phyloP scores from a whole-genome alignment of 2,329 filamentous ascomycete genomes.

The Venturia carpophila region DNA sequence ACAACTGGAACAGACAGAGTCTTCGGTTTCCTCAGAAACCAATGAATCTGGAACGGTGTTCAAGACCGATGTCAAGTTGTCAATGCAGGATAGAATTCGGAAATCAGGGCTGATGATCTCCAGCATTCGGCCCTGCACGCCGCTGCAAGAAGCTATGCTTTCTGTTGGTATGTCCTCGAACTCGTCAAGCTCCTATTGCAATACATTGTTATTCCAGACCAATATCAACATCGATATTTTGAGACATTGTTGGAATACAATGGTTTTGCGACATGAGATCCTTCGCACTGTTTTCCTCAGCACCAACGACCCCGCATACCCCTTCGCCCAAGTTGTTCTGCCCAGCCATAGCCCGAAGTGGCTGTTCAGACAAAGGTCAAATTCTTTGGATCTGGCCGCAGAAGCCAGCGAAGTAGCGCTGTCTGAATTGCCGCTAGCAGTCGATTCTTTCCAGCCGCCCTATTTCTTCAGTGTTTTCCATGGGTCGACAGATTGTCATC shows the following conservation, averaged over 20 bases:
- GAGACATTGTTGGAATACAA: constrained; percentile 51
- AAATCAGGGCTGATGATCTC: not conserved
- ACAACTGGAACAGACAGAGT: not conserved
- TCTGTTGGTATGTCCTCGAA: not conserved
- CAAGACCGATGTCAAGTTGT: not conserved
- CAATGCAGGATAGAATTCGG: not conserved
- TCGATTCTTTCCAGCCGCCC: constrained; percentile 29
- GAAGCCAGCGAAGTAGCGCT: not conserved
- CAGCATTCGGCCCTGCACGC: constrained; percentile 62
- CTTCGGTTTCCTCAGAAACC: not conserved
- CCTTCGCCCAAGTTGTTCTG: constrained; percentile 68
- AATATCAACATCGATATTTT: constrained; percentile 44
- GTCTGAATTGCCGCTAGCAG: constrained; percentile 43
- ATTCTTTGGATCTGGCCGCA: not conserved
- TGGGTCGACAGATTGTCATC: constrained; percentile 23
- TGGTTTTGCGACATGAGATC: constrained; percentile 63
- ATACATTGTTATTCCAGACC: constrained; percentile 60
- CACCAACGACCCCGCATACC: constrained; percentile 51
- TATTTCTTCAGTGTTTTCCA: constrained; percentile 29
- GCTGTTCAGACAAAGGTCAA: not conserved
- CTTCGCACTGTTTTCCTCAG: constrained; percentile 67
- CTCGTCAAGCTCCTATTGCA: constrained; percentile 59
- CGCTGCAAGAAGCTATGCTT: constrained; percentile 83
- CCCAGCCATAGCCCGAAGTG: constrained; percentile 29
- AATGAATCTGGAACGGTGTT: not conserved